Evolutionary conservation across 1,284 basidiomycete species (phyloP).

Genomic region (Moesziomyces antarcticus): DNA sequence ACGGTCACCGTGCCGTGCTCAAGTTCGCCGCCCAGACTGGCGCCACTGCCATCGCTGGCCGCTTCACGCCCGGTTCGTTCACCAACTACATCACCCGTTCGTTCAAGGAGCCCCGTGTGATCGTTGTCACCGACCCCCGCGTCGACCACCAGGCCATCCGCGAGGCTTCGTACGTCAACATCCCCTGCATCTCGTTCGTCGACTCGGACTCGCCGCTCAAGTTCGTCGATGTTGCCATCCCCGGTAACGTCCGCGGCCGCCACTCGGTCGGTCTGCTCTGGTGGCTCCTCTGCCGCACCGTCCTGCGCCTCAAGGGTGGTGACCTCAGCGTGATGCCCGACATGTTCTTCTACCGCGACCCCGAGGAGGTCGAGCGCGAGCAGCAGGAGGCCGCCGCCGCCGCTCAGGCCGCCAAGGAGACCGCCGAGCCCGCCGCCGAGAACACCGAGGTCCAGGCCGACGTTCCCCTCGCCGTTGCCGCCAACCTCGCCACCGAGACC

Average conservation of each 20-base stretch:
- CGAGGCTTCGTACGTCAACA: conserved; percentile 99
- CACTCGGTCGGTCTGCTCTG: conserved; percentile 97
- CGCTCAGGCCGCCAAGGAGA: conserved; percentile 55
- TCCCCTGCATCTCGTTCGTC: conserved; percentile 97
- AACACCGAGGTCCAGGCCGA: conserved; percentile 78
- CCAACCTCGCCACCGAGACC: conserved; percentile 56
- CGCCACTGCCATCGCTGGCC: conserved; percentile 96
- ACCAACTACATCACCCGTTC: conserved; percentile 99
- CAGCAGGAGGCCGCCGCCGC: conserved; percentile 81
- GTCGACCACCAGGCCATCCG: conserved; percentile 99
- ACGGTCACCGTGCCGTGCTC: conserved; percentile 98
- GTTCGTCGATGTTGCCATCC: conserved; percentile 98
- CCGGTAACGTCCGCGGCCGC: conserved; percentile 98
- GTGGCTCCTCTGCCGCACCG: conserved; percentile 98
- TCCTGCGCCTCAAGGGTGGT: conserved; percentile 91
- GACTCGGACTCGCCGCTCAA: conserved; percentile 97
- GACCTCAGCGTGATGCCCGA: conserved; percentile 98
- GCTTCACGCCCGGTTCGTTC: conserved; percentile 95
- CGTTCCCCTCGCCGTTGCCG: conserved; percentile 48
- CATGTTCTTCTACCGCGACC: conserved; percentile 99
- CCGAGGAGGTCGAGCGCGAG: conserved; percentile 98
- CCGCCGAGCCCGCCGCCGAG: conserved; percentile 50
- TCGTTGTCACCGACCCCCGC: conserved; percentile 97
- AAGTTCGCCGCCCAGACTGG: conserved; percentile 98
- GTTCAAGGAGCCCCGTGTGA: conserved; percentile 99